Evolutionary conservation across 306 rosid genomes (phyloP), one percentile per base, ranked within the genome.

Genomic region (Cicer arietinum): DNA sequence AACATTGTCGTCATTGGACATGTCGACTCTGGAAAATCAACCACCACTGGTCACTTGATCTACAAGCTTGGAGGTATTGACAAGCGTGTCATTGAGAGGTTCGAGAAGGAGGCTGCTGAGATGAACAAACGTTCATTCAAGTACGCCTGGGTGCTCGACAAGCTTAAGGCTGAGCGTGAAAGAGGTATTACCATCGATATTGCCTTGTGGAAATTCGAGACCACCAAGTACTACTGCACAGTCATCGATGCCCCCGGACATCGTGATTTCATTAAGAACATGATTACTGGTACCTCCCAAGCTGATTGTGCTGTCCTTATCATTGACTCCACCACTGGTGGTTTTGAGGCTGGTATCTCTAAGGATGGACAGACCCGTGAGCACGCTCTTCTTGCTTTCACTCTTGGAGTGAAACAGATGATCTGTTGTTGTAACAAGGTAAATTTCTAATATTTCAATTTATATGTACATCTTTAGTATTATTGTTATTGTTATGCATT

Each of bases 1-100:
- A 84, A 71, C 82, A 84, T 84, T 72, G 87, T 80, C 1, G 87
- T 84, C 79, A 84, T 84, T 59, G 87, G 87, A 65, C 87, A 84
- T 77, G 87, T 84, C 66, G 84, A 84, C 87, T 84, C 79, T 57
- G 85, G 85, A 7, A 82, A 82, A 17, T 82, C 85, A 16, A 82
- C 85, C 0, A 82, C 85, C n/a, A 84, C 84, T 20, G 84, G 87
- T 57, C 87, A 84, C 85, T 74, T 84, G 75, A 84, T 84, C 85
- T 84, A 84, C 83, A 84, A 84, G 83, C 88, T 77, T 60, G 88
- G 85, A 68, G 88, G 88, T 54, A 84, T 84, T 77, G 88, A 84
- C 83, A 84, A 84, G 85, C 83, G 88, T 73, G 88, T 84, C 4
- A 84, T 84, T 7, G 88, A 84, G 56, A 84, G 85, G 58, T 84